Percentiles rank a stretch among this genome's conserved stretches.
These are phyloP conservation scores for Aspergillus incahuasiensis DNA, from an alignment of 495 filamentous ascomycete species.

Conservation along the genomic window DNA sequence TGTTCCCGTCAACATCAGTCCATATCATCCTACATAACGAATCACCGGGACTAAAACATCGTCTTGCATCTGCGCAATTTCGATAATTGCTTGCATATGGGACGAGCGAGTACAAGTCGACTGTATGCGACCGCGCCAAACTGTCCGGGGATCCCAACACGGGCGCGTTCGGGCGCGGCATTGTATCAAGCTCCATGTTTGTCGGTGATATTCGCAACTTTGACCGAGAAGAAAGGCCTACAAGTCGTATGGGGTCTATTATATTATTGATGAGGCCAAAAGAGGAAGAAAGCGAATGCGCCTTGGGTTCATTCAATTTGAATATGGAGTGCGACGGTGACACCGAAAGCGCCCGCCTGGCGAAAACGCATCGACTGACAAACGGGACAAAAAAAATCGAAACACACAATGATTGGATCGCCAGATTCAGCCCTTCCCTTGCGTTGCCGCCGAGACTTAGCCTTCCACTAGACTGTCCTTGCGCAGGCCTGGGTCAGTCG, in stretches of 20 bases:
- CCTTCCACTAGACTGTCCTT: neutral
- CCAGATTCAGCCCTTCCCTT: neutral
- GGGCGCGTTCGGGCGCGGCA: neutral
- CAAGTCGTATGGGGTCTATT: neutral
- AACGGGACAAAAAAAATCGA: neutral
- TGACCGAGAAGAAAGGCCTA: neutral
- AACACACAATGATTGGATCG: neutral
- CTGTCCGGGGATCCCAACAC: neutral
- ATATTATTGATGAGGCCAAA: neutral
- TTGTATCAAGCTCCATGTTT: constrained; percentile 7
- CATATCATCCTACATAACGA: constrained; percentile 8
- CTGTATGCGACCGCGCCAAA: neutral
- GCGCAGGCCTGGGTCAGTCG: neutral
- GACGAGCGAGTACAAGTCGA: constrained; percentile 13
- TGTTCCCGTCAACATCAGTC: constrained; percentile 12
- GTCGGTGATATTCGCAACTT: neutral
- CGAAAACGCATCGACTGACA: neutral
- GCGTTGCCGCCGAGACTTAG: neutral
- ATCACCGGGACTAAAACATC: constrained; percentile 10
- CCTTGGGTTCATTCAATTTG: neutral
- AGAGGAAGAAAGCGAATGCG: neutral
- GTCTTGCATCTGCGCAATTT: neutral
- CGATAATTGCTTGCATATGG: constrained; percentile 12
- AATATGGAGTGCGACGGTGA: neutral
- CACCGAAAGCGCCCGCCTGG: neutral